Base-by-base conservation (phyloP, 2,329 filamentous ascomycete species). In the Daldinia sp. region DNA sequence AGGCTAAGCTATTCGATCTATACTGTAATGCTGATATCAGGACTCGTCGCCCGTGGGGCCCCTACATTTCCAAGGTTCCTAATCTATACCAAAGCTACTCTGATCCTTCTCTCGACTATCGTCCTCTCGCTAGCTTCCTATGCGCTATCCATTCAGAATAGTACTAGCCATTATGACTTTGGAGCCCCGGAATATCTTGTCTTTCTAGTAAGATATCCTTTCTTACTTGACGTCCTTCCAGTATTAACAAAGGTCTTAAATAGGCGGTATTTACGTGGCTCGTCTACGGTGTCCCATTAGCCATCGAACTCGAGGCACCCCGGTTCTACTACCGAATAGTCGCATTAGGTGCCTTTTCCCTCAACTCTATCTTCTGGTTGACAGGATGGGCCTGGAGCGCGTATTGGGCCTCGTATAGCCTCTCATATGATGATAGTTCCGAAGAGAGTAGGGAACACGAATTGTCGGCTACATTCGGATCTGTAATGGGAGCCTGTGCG, bases 291-390 rank as follows among this genome's bases (percentile, higher is more conserved):
- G 67, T 67, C 51, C 72, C 76, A 54, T 67, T 76, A n/a, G 74
- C 69, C 11, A 47, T 79, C 43, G 77, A 81, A 70, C 69, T 74
- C 52, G 76, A 69, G 48, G 73, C 73, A 3, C 75, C 76, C 0
- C 73, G 73, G 6, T 64, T 76, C 63, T 82, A 80, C 68, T 76
- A 72, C 70, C 77, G 79, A 58, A 66, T 80, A 59, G 71, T 63
- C 54, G 74, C 78, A 53, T 58, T 81, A 39, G 62, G 77, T 30
- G 71, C 70, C 34, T 78, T 80, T 35, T 60, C 74, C 47, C 67
- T 82, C 43, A 70, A 63, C 54, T 61, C 75, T 59, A 75, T 83
- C 68, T 80, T 83, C 66, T 83, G 81, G 80, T 73, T 83, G 7
- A 68, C 74, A 0, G 77, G 70, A 5, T 81, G 78, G 78, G 74